Percentiles rank a stretch among this genome's conserved stretches.
Evolutionary conservation across 140 eudicot species (phyloP).

Genomic region (Stevia rebaudiana): DNA sequence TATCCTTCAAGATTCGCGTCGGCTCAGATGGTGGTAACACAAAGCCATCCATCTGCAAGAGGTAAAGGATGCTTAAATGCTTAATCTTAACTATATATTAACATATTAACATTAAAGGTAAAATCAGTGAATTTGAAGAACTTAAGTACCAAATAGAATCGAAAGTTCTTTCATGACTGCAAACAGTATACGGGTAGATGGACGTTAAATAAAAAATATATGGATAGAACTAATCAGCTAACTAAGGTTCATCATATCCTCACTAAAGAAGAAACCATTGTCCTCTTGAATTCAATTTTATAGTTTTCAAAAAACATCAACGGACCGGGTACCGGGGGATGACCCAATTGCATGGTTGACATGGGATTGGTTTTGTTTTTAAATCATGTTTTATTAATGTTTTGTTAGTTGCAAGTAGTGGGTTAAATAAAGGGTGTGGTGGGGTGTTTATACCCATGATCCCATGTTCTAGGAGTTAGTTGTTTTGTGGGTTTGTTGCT

Average conservation of each 20-base stretch:
- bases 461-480: too few species aligned
- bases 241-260: neutral
- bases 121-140: neutral
- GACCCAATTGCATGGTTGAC: too few species aligned
- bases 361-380: too few species aligned
- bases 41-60: conserved; percentile 84
- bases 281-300: neutral
- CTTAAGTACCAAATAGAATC: neutral
- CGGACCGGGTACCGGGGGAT: too few species aligned
- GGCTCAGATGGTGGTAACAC: conserved; percentile 84
- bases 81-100: conserved; percentile 9
- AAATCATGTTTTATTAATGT: too few species aligned
- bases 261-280: neutral
- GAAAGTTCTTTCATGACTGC: neutral
- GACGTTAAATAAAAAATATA: neutral
- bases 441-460: too few species aligned
- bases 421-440: too few species aligned
- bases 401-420: too few species aligned
- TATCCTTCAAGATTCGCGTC: conserved; percentile 61
- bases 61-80: neutral
- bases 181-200: neutral
- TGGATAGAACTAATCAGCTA: neutral
- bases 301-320: neutral
- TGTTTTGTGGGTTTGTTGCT: too few species aligned
- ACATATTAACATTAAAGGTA: neutral